A percentile compares a stretch with the other conserved stretches of the same genome.
phyloP scores from a whole-genome alignment of 352 stramenopile genomes.

The Thalassiosira livingstoniorum region DNA sequence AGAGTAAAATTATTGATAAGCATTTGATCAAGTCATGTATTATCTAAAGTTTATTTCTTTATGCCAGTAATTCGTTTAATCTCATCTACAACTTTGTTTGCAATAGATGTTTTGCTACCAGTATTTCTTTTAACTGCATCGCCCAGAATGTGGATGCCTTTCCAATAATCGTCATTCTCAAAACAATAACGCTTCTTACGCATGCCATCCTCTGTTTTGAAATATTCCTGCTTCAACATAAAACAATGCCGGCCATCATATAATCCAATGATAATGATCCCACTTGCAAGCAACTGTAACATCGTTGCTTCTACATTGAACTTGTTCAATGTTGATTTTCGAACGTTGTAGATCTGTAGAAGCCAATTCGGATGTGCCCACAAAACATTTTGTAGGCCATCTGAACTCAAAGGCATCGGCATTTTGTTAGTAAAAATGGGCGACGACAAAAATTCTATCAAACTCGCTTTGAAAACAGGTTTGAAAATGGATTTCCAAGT shows the following conservation, averaged over 20 bases:
- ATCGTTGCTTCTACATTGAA: background rate
- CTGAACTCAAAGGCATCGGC: background rate
- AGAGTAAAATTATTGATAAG: no score
- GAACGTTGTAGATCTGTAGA: background rate
- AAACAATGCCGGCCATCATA: background rate
- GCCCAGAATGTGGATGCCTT: no score
- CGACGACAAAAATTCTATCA: background rate
- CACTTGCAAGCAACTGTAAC: background rate
- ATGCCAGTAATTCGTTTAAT: no score
- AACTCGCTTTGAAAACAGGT: background rate
- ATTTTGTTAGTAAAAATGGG: background rate
- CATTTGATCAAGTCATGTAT: no score
- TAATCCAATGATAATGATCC: background rate
- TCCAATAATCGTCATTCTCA: no score
- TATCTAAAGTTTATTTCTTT: no score
- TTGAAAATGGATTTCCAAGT: background rate
- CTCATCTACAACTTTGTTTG: no score
- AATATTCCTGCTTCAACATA: no score
- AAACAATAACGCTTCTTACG: no score
- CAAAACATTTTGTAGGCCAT: background rate
- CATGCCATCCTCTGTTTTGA: no score
- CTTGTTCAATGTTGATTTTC: background rate
- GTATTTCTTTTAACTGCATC: no score
- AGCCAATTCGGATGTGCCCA: background rate
- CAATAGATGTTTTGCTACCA: no score